Evolutionary conservation across 2,329 filamentous ascomycete species (phyloP).

Genomic region (Pseudocercospora crystallina): DNA sequence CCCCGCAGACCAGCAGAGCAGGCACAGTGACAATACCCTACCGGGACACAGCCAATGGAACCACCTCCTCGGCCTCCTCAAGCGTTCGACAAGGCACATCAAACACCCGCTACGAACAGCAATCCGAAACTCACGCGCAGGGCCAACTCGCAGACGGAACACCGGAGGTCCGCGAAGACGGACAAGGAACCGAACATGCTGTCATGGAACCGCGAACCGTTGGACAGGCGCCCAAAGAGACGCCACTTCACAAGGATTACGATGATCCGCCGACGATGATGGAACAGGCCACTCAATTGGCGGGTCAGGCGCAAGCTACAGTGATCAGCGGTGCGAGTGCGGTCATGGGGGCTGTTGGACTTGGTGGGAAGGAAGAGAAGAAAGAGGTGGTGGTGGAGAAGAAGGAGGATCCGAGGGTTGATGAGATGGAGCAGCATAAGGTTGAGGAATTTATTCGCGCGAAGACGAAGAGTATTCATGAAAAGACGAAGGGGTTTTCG

Average conservation of each 20-base stretch:
- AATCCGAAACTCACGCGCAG: conserved; percentile 45
- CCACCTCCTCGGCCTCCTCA: conserved; percentile 36
- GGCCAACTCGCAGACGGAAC: conserved; percentile 45
- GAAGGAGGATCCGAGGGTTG: conserved; percentile 32
- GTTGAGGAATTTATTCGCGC: conserved; percentile 40
- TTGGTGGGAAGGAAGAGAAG: conserved; percentile 29
- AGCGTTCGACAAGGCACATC: conserved; percentile 41
- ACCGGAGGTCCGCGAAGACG: conserved; percentile 43
- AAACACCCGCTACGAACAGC: conserved; percentile 42
- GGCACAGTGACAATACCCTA: conserved; percentile 30
- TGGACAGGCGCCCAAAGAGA: conserved; percentile 51
- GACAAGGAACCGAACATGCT: conserved; percentile 45
- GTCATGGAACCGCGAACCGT: conserved; percentile 51
- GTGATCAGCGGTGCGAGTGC: conserved; percentile 28
- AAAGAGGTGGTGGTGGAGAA: conserved; percentile 23
- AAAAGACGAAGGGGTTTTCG: conserved; percentile 2
- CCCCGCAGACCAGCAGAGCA: conserved; percentile 17
- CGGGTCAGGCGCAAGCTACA: conserved; percentile 27
- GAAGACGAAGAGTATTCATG: conserved; percentile 24
- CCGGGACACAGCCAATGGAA: conserved; percentile 32
- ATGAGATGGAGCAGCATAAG: conserved; percentile 30
- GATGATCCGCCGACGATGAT: conserved; percentile 38
- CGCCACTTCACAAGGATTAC: conserved; percentile 35
- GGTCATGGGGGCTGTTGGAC: conserved; percentile 37
- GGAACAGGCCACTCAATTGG: conserved; percentile 45